Evolutionary conservation across 805 yeast species (phyloP).

Genomic region (Candida dajiaensis): DNA sequence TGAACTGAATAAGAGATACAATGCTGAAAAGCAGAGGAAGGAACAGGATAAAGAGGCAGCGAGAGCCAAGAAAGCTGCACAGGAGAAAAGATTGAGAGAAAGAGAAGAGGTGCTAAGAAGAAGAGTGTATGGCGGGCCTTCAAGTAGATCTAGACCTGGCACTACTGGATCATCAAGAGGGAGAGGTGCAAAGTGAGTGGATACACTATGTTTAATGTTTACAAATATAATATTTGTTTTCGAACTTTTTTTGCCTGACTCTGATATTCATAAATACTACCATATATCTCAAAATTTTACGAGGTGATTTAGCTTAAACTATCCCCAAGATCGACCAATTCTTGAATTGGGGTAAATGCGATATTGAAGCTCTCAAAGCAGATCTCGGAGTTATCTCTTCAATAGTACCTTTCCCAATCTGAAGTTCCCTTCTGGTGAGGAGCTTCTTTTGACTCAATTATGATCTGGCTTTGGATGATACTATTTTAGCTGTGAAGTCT

Average conservation of each 20-base stretch:
- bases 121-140: conserved; percentile 23
- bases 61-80: conserved; percentile 12
- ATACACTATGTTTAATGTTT: not conserved
- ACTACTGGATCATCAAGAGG: not conserved
- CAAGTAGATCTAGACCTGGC: not conserved
- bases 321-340: too few species aligned
- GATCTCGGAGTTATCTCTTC: too few species aligned
- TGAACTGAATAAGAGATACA: conserved; percentile 22
- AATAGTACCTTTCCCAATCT: too few species aligned
- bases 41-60: conserved; percentile 22
- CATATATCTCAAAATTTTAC: too few species aligned
- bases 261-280: too few species aligned
- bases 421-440: too few species aligned
- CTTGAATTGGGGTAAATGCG: too few species aligned
- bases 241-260: not conserved
- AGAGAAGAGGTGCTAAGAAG: conserved; percentile 24
- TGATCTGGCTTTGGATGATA: too few species aligned
- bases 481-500: too few species aligned
- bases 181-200: not conserved
- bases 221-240: not conserved
- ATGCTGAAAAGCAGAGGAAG: conserved; percentile 17
- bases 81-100: conserved; percentile 17
- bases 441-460: too few species aligned
- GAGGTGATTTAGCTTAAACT: too few species aligned
- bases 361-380: too few species aligned